Percentiles rank a stretch among this genome's conserved stretches.
Evolutionary conservation across 306 rosid species (phyloP).

Genomic region (Alnus glutinosa): DNA sequence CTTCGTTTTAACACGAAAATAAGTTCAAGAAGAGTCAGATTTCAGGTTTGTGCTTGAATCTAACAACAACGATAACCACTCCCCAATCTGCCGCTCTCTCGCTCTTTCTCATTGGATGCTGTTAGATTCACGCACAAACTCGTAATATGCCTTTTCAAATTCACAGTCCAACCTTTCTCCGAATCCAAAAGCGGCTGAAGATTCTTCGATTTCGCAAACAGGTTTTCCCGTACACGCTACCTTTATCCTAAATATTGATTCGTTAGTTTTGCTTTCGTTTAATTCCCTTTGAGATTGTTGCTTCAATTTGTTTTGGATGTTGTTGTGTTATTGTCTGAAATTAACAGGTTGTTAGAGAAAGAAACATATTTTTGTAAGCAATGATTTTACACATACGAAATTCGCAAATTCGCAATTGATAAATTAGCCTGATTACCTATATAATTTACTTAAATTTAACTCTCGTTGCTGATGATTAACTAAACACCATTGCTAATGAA

Average conservation of each 20-base stretch:
- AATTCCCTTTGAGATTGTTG: no score
- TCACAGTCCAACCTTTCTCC: not conserved
- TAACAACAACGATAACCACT: not conserved
- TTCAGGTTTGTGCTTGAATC: conserved; percentile 33
- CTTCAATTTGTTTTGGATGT: no score
- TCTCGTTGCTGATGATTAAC: not conserved
- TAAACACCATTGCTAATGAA: not conserved
- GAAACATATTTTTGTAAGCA: not conserved
- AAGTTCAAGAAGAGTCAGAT: conserved; percentile 17
- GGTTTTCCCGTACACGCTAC: no score
- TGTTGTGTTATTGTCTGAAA: not conserved
- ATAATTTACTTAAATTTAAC: not conserved
- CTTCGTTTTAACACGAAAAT: not conserved
- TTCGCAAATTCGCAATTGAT: no score
- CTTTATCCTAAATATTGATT: no score
- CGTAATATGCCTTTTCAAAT: conserved; percentile 30
- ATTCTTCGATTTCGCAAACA: not conserved
- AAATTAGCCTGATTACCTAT: no score
- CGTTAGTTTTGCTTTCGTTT: not conserved
- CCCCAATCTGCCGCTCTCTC: not conserved
- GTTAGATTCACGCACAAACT: conserved; percentile 40
- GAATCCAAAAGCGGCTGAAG: not conserved
- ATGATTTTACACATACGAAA: no score
- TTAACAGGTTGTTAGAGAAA: not conserved
- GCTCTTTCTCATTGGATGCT: not conserved